These are phyloP conservation scores for Cystofilobasidium capitatum DNA, from an alignment of 768 basidiomycete genomes.

Conservation along the genomic window DNA sequence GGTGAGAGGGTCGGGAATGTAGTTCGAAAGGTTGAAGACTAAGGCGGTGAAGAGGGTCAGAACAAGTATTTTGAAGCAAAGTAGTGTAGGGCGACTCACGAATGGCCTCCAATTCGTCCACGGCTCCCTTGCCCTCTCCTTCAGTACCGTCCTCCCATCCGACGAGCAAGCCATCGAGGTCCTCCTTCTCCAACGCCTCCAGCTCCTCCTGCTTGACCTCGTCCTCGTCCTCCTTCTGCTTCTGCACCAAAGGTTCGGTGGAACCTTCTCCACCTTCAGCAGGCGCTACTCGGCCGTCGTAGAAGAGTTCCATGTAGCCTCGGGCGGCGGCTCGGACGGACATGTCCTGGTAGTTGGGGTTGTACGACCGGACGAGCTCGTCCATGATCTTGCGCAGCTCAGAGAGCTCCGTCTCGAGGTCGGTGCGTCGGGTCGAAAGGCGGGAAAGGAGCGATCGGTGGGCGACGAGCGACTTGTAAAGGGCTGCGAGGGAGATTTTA, in stretches of 20 bases:
- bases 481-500: conserved; percentile 49
- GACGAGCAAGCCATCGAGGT: conserved; percentile 68
- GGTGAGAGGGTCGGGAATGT: conserved; percentile 71
- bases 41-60: neutral
- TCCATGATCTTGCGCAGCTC: conserved; percentile 74
- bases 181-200: conserved; percentile 45
- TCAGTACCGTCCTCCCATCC: conserved; percentile 50
- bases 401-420: conserved; percentile 63
- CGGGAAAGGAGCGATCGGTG: conserved; percentile 70
- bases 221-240: conserved; percentile 39
- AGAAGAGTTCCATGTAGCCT: conserved; percentile 63
- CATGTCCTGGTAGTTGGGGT: conserved; percentile 99
- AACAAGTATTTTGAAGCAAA: too few relatives aligned
- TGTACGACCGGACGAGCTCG: conserved; percentile 72
- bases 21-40: conserved; percentile 73
- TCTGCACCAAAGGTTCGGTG: conserved; percentile 38
- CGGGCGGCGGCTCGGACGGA: conserved; percentile 92
- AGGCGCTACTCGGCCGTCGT: conserved; percentile 19
- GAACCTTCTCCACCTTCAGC: conserved; percentile 21
- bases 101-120: conserved; percentile 43
- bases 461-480: conserved; percentile 62
- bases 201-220: conserved; percentile 49
- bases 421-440: conserved; percentile 60
- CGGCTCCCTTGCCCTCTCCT: conserved; percentile 37
- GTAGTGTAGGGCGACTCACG: conserved; percentile 45